Percentiles rank a stretch among this genome's conserved stretches.
These are phyloP conservation scores for Pseudoscleropodium purum DNA, from an alignment of 225 moss, liverwort and hornwort species.

Conservation along the genomic window DNA sequence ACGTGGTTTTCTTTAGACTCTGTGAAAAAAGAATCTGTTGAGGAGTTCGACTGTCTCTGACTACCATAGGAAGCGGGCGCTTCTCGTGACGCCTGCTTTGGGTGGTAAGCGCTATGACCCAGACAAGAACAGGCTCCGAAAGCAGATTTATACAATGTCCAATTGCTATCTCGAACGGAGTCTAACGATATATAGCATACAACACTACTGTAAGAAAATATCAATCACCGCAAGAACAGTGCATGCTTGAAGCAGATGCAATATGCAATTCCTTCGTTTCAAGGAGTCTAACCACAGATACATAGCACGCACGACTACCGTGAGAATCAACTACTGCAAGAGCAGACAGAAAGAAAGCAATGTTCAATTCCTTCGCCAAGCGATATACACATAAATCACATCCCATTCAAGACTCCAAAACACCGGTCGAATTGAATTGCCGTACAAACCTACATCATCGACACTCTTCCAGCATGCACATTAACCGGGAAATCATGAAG, in stretches of 20 bases:
- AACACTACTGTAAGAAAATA: background rate
- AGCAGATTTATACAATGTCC: background rate
- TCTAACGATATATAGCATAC: background rate
- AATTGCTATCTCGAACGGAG: background rate
- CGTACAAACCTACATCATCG: background rate
- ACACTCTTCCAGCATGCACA: background rate
- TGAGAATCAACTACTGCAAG: background rate
- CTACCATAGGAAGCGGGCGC: background rate
- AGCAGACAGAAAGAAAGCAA: background rate
- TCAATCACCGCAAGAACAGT: background rate
- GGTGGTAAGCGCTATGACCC: background rate
- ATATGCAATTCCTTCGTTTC: background rate
- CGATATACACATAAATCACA: background rate
- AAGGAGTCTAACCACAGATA: background rate
- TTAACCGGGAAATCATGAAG: background rate
- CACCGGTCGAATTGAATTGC: background rate
- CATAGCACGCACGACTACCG: background rate
- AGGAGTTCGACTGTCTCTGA: background rate
- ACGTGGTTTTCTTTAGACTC: background rate
- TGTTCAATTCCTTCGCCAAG: background rate
- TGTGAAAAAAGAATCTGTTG: background rate
- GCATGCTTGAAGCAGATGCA: background rate
- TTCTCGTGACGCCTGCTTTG: background rate
- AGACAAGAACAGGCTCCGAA: background rate
- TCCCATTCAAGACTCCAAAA: background rate